Percentiles rank a stretch among this genome's conserved stretches.
These are phyloP conservation scores for Beta macrorhiza DNA, from an alignment of 179 eudicot genomes.

Conservation along the genomic window DNA sequence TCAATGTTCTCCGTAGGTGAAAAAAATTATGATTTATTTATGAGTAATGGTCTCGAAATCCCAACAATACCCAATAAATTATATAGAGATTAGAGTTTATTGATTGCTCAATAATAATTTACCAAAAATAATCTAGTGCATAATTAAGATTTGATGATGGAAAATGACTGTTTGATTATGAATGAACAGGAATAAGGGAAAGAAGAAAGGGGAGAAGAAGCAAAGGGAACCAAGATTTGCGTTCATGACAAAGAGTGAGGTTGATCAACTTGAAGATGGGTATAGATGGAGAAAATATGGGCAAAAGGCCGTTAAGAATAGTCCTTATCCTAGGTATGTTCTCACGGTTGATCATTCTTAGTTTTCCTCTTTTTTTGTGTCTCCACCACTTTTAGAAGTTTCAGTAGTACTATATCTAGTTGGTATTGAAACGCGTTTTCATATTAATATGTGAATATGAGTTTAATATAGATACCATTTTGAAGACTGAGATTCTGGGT, in stretches of 20 bases:
- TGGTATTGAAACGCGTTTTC: slow-evolving; percentile 23
- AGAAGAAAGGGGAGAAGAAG: slow-evolving; percentile 70
- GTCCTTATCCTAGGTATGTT: slow-evolving; percentile 61
- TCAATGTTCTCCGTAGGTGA: too few species aligned
- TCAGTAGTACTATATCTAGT: slow-evolving; percentile 1
- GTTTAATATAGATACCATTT: background rate
- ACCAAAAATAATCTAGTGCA: too few species aligned
- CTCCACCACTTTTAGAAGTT: slow-evolving; percentile 16
- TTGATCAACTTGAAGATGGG: slow-evolving; percentile 88
- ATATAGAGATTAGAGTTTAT: too few species aligned
- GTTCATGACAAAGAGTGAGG: slow-evolving; percentile 79
- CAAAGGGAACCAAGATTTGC: slow-evolving; percentile 63
- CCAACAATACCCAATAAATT: too few species aligned
- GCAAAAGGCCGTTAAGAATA: slow-evolving; percentile 68
- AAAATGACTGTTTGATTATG: background rate
- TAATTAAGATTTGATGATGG: background rate
- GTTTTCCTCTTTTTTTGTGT: background rate
- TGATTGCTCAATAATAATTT: too few species aligned
- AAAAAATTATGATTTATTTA: too few species aligned
- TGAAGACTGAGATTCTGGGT: background rate
- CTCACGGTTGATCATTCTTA: background rate
- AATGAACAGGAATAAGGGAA: slow-evolving; percentile 31
- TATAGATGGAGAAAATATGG: slow-evolving; percentile 82
- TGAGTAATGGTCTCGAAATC: too few species aligned
- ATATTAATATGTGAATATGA: background rate